Evolutionary conservation across 2,329 filamentous ascomycete genomes (phyloP).

Genomic region (Neofusicoccum laricinum): DNA sequence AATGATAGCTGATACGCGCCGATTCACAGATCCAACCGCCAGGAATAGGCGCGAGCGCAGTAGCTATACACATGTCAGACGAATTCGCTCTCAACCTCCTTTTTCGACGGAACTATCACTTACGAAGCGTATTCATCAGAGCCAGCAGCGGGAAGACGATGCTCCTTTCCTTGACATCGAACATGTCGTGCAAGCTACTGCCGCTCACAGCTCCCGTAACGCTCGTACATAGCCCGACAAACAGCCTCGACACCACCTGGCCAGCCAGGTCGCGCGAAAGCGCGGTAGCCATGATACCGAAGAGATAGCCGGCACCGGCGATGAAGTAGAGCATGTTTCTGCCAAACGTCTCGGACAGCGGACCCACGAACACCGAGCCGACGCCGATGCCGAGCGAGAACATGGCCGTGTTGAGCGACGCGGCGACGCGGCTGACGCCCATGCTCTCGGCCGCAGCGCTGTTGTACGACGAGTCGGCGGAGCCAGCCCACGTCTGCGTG

Average conservation of each 20-base stretch:
- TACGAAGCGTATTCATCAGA: constrained; percentile 15
- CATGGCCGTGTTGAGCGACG: constrained; percentile 7
- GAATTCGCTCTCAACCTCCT: too few relatives aligned
- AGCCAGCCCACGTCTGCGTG: constrained; percentile 12
- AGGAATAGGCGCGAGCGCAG: constrained; percentile 21
- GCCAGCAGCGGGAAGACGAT: constrained; percentile 24
- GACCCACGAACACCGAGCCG: constrained; percentile 12
- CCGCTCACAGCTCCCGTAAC: constrained; percentile 25
- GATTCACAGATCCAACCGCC: constrained; percentile 20
- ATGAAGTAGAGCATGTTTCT: constrained; percentile 3
- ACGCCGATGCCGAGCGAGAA: constrained; percentile 10
- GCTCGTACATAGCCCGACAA: constrained; percentile 25
- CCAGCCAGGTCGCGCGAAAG: constrained; percentile 17
- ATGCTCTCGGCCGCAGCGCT: not conserved
- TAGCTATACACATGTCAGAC: constrained; percentile 14
- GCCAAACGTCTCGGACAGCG: constrained; percentile 13
- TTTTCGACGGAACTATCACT: not conserved
- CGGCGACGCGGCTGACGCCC: not conserved
- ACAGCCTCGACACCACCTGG: constrained; percentile 24
- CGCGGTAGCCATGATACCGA: constrained; percentile 1
- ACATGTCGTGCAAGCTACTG: constrained; percentile 26
- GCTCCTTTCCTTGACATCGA: constrained; percentile 22
- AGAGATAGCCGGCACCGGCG: not conserved
- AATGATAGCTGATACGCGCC: constrained; percentile 28
- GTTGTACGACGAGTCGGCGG: constrained; percentile 3